Evolutionary conservation across 805 yeast genomes (phyloP).

Genomic region (Scheffersomyces lignosus): DNA sequence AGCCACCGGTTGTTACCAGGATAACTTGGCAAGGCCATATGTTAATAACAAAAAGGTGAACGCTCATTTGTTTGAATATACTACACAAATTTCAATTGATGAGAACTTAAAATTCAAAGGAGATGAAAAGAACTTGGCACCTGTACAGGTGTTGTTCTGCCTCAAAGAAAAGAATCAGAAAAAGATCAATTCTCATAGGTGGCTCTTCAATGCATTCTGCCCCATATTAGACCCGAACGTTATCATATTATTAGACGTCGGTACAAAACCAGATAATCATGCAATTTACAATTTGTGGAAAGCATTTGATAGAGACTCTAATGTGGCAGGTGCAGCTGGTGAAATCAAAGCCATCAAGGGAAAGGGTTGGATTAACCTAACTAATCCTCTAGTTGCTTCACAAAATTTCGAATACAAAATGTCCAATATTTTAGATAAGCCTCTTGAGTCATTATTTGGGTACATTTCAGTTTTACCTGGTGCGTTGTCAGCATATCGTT

Average conservation of each 20-base stretch:
- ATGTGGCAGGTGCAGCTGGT: constrained; percentile 99
- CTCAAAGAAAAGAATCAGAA: constrained; percentile 89
- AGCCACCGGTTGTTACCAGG: constrained; percentile 96
- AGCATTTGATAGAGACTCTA: constrained; percentile 93
- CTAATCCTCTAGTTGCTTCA: constrained; percentile 92
- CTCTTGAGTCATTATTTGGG: constrained; percentile 89
- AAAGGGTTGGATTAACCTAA: constrained; percentile 72
- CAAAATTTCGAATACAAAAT: constrained; percentile 96
- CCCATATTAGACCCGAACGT: constrained; percentile 92
- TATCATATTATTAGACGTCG: constrained; percentile 89
- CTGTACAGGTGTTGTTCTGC: constrained; percentile 92
- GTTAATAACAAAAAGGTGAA: constrained; percentile 90
- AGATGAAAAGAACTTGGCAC: constrained; percentile 85
- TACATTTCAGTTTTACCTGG: constrained; percentile 94
- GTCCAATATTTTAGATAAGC: constrained; percentile 95
- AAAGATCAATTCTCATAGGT: constrained; percentile 95
- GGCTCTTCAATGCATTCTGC: constrained; percentile 95
- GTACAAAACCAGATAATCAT: constrained; percentile 87
- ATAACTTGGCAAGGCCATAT: constrained; percentile 91
- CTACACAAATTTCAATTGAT: constrained; percentile 92
- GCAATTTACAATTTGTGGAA: constrained; percentile 96
- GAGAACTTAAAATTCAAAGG: constrained; percentile 88
- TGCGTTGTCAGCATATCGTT: constrained; percentile 92
- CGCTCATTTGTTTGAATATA: constrained; percentile 93
- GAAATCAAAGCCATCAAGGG: constrained; percentile 97